Percentiles rank a stretch among this genome's conserved stretches.
Evolutionary conservation across 495 filamentous ascomycete genomes (phyloP).

Genomic region (Patellaria atrata): DNA sequence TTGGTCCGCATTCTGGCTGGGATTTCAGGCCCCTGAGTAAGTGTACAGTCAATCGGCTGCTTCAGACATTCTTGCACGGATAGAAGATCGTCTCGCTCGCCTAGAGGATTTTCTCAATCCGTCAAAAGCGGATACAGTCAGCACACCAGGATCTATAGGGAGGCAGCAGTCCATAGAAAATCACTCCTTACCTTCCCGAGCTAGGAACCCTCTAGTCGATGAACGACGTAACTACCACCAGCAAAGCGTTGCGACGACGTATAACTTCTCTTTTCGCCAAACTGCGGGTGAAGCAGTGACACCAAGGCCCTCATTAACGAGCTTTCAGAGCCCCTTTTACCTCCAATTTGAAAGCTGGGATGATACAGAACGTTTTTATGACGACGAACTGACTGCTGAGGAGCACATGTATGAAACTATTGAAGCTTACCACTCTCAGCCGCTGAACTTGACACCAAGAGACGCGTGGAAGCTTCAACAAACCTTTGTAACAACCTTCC

Average conservation of each 20-base stretch:
- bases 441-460: conserved; percentile 7
- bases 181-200: conserved; percentile 1
- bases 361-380: conserved; percentile 13
- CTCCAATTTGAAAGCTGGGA: conserved; percentile 16
- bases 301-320: conserved; percentile 10
- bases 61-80: conserved; percentile 4
- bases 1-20: not conserved
- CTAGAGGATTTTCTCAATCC: too few relatives aligned
- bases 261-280: conserved; percentile 16
- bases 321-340: conserved; percentile 10
- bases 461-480: conserved; percentile 11
- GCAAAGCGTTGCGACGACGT: not conserved
- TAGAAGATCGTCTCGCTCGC: conserved; percentile 9
- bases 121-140: conserved; percentile 8
- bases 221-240: not conserved
- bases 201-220: conserved; percentile 7
- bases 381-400: conserved; percentile 13
- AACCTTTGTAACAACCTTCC: conserved; percentile 13
- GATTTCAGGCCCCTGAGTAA: not conserved
- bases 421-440: conserved; percentile 4
- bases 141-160: too few relatives aligned
- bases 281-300: conserved; percentile 14
- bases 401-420: conserved; percentile 10
- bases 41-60: conserved; percentile 5
- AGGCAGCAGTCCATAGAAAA: conserved; percentile 8